Evolutionary conservation across 805 yeast genomes (phyloP).

Genomic region (Ogataea paraovalis): DNA sequence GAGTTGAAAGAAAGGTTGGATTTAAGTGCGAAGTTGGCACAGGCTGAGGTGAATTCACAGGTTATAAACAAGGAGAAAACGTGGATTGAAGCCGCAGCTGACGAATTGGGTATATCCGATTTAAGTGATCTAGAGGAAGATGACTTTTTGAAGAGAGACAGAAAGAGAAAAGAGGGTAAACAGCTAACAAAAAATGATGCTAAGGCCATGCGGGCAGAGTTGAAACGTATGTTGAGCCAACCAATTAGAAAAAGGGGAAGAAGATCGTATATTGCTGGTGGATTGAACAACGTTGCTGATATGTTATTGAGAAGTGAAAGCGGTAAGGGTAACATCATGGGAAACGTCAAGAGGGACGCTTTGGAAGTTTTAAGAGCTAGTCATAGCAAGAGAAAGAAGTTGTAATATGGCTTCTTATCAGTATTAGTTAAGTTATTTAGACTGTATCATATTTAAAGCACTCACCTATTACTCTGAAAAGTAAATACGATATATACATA

Average conservation of each 20-base stretch:
- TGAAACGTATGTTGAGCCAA: conserved; percentile 46
- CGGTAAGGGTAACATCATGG: conserved; percentile 64
- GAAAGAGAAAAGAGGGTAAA: conserved; percentile 50
- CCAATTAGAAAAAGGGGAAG: conserved; percentile 63
- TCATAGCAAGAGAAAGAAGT: conserved; percentile 7
- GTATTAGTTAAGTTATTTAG: not conserved
- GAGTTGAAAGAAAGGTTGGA: conserved; percentile 67
- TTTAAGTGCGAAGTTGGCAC: conserved; percentile 73
- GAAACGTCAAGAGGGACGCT: conserved; percentile 66
- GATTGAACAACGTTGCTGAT: conserved; percentile 73
- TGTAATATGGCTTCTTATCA: not conserved
- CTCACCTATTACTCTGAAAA: too few relatives aligned
- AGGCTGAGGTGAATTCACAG: conserved; percentile 56
- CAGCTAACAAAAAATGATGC: conserved; percentile 49
- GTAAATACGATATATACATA: too few relatives aligned
- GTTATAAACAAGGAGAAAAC: conserved; percentile 57
- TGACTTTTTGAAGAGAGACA: conserved; percentile 59
- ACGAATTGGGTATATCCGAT: conserved; percentile 81
- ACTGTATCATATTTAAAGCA: too few relatives aligned
- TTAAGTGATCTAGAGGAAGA: conserved; percentile 67
- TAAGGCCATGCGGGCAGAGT: conserved; percentile 43
- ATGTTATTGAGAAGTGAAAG: conserved; percentile 56
- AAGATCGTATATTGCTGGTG: conserved; percentile 76
- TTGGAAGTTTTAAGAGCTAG: conserved; percentile 49
- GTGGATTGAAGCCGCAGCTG: conserved; percentile 90